Evolutionary conservation across 2,329 filamentous ascomycete species (phyloP).

Genomic region (Sporothrix phasma): DNA sequence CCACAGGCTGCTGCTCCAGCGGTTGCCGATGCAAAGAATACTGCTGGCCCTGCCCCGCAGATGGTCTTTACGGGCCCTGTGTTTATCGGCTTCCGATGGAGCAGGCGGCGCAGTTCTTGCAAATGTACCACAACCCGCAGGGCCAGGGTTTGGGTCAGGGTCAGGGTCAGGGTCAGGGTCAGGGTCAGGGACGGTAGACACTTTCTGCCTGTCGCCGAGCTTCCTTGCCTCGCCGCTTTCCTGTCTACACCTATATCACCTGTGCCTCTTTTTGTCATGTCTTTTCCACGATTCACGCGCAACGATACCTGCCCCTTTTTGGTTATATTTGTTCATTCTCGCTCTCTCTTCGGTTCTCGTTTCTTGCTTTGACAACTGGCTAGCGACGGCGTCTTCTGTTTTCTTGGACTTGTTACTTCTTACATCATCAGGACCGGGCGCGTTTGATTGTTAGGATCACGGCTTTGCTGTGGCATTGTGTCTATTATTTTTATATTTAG

Average conservation of each 20-base stretch:
- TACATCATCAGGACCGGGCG: neutral
- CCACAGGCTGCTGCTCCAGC: neutral
- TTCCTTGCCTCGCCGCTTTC: neutral
- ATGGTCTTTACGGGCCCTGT: conserved; percentile 90
- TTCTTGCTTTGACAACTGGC: neutral
- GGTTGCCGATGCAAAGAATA: neutral
- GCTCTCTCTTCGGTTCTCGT: neutral
- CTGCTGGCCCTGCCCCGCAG: conserved; percentile 33
- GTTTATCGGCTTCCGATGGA: conserved; percentile 85
- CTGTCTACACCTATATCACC: neutral
- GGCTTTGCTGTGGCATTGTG: neutral
- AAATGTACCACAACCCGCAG: conserved; percentile 37
- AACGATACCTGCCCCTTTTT: conserved; percentile 8
- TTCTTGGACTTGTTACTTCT: neutral
- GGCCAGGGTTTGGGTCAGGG: neutral
- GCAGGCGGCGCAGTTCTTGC: conserved; percentile 67
- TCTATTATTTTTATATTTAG: neutral
- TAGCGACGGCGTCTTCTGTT: neutral
- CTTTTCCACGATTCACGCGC: conserved; percentile 11
- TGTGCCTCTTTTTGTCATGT: neutral
- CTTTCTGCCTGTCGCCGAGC: neutral
- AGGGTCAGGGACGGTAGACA: neutral
- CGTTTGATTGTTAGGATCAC: neutral
- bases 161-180: neutral
- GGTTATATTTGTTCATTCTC: neutral